Evolutionary conservation across 345 rosid genomes (phyloP), one percentile per base, ranked within the genome.

Genomic region (Sisymbrium altissimum): DNA sequence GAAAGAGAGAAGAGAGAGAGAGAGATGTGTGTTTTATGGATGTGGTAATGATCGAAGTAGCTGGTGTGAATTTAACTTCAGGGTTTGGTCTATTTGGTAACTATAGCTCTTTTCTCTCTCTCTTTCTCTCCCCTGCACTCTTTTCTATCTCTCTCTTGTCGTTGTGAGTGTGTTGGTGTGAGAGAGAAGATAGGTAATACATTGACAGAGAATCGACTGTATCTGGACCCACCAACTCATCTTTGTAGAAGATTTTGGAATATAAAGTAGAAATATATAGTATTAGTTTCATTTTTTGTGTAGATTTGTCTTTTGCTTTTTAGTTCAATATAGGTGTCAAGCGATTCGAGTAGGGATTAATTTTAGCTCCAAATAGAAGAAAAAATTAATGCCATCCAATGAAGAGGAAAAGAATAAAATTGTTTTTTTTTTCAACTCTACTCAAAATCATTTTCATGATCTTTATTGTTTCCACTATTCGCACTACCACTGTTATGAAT

Each of bases 251-350:
- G 39, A 38, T 70, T 70, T 76, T 17, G 12, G 54, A 60, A 66
- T 57, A 46, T 14, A 45, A 67, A 50, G 56, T 29, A 10, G 17
- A 46, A 55, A 65, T 45, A 49, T 36, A 43, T 60, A n/a, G 25
- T 23, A 60, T 11, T 57, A 56, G 43, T 66, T 57, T 66, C 15
- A 7, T 19, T 50, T 25, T 69, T 15, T 17, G 30, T 61, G 38
- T 76, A 76, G 75, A 64, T 70, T 76, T 70, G 60, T 49, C 76
- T 70, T 77, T 77, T 70, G 71, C 80, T 76, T 76, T 77, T 76
- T 56, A 55, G 75, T 64, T 76, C 35, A 25, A 35, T 44, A 15
- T 69, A 62, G 61, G 73, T 52, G 48, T 67, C 40, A 68, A 69
- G 66, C 70, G 70, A 76, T 63, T 63, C 66, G 40, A 68, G 1